Conservation (phyloP, 257 asterid genomes). For the Osmanthus fragrans region DNA sequence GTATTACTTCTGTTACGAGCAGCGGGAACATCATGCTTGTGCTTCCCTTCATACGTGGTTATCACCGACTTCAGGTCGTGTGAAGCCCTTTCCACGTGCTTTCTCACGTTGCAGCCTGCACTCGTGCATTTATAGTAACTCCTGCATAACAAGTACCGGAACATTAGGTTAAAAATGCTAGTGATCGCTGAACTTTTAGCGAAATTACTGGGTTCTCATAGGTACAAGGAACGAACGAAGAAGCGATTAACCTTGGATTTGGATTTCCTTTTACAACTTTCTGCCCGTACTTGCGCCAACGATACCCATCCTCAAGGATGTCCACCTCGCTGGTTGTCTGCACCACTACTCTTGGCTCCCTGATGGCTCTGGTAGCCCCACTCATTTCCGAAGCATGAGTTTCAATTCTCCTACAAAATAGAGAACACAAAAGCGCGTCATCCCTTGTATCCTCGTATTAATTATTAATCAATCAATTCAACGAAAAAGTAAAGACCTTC, state of each 20-base stretch:
- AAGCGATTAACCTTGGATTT: slow-evolving; percentile 75
- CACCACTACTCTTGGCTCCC: slow-evolving; percentile 85
- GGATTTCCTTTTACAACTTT: slow-evolving; percentile 95
- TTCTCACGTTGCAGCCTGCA: slow-evolving; percentile 72
- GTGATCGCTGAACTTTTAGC: not conserved
- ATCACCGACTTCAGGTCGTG: slow-evolving; percentile 76
- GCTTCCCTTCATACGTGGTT: slow-evolving; percentile 88
- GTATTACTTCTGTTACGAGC: slow-evolving; percentile 64
- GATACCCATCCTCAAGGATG: slow-evolving; percentile 85
- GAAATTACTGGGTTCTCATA: not conserved
- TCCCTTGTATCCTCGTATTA: not conserved
- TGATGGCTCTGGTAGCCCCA: slow-evolving; percentile 49
- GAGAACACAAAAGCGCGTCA: not conserved
- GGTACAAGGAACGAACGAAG: not conserved
- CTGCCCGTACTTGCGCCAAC: slow-evolving; percentile 97
- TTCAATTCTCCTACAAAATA: slow-evolving; percentile 51
- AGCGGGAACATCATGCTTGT: slow-evolving; percentile 82
- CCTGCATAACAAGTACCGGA: slow-evolving; percentile 42
- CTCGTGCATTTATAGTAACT: slow-evolving; percentile 94
- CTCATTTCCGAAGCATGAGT: slow-evolving; percentile 41
- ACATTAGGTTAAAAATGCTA: not conserved
- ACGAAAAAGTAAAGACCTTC: slow-evolving; percentile 56
- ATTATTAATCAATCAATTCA: not conserved
- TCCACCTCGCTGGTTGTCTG: slow-evolving; percentile 92
- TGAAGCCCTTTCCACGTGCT: slow-evolving; percentile 92